These are phyloP conservation scores for Termitomyces sp. DNA, from an alignment of 768 basidiomycete genomes.

Conservation along the genomic window DNA sequence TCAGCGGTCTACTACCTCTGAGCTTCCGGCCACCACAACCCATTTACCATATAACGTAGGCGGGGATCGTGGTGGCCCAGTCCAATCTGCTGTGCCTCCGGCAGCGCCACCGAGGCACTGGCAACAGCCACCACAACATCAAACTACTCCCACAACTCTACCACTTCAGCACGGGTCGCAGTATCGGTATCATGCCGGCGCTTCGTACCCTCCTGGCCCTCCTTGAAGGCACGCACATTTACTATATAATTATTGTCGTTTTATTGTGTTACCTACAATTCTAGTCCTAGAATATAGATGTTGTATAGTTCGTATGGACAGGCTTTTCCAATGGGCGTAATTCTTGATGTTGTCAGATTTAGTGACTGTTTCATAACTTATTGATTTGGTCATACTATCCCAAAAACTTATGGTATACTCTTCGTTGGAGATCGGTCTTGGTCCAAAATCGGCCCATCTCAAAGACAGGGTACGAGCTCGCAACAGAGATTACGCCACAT, in stretches of 20 bases:
- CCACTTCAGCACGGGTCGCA: constrained; percentile 15
- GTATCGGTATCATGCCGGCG: constrained; percentile 25
- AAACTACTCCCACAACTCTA: constrained; percentile 16
- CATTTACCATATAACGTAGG: constrained; percentile 1
- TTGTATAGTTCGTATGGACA: constrained; percentile 1
- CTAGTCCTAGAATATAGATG: constrained; percentile 8
- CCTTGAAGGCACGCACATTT: constrained; percentile 13
- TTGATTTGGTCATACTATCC: too few species aligned
- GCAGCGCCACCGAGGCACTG: constrained; percentile 2
- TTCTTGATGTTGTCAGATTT: too few species aligned
- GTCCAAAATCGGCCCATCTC: too few species aligned
- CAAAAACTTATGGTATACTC: too few species aligned
- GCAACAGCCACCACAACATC: constrained; percentile 14
- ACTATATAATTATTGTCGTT: constrained; percentile 9
- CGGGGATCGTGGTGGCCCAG: constrained; percentile 15
- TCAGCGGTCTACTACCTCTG: constrained; percentile 12
- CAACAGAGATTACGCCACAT: background rate
- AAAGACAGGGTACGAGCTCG: background rate
- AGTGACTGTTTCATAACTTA: too few species aligned
- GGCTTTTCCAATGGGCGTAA: background rate
- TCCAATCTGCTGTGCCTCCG: background rate
- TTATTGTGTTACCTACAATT: constrained; percentile 10
- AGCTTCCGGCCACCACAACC: background rate
- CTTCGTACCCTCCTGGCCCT: constrained; percentile 26
- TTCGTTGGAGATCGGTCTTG: too few species aligned